Conservation (phyloP, 495 filamentous ascomycete species). For the Halenospora varia region DNA sequence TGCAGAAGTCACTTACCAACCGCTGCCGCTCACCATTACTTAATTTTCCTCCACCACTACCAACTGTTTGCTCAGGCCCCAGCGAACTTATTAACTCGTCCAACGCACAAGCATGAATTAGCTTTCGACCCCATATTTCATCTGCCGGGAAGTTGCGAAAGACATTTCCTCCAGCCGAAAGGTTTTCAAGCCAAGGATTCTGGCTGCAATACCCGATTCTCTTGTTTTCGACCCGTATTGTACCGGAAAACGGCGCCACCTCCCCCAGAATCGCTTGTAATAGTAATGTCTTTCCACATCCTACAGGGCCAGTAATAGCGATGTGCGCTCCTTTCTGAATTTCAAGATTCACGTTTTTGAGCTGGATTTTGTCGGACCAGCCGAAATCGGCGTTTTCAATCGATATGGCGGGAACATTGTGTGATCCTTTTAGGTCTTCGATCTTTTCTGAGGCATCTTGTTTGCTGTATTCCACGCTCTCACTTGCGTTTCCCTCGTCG, state of each 20-base stretch:
- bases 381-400: not conserved
- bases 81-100: conserved; percentile 27
- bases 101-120: conserved; percentile 26
- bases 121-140: conserved; percentile 23
- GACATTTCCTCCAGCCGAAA: conserved; percentile 30
- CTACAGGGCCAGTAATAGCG: conserved; percentile 23
- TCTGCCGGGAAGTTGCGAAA: conserved; percentile 16
- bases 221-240: not conserved
- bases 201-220: conserved; percentile 24
- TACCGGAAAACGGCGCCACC: not conserved
- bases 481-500: not conserved
- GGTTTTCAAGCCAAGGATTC: conserved; percentile 34
- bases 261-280: conserved; percentile 28
- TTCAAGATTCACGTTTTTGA: not conserved
- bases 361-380: not conserved
- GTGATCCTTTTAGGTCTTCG: not conserved
- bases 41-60: conserved; percentile 50
- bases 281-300: conserved; percentile 29
- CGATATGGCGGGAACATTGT: not conserved
- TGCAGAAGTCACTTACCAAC: conserved; percentile 28
- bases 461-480: not conserved
- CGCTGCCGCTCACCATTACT: conserved; percentile 56
- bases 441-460: not conserved
- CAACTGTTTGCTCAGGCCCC: conserved; percentile 47
- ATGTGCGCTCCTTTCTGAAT: not conserved